Evolutionary conservation across 2,329 filamentous ascomycete species (phyloP).

Genomic region (Metarhizium rileyi): DNA sequence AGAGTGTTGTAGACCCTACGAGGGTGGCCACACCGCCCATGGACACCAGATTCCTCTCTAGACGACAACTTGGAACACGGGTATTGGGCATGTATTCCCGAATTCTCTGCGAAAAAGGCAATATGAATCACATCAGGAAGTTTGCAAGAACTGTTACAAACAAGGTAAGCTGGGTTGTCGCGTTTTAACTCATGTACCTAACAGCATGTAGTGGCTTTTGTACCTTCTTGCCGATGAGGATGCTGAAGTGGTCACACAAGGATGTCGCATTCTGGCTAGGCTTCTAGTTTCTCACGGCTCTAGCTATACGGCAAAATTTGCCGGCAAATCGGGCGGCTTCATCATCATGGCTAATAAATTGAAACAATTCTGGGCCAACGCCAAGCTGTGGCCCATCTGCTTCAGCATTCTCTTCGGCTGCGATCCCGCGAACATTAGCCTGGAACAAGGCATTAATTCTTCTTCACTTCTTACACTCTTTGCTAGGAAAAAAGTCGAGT

Average conservation of each 20-base stretch:
- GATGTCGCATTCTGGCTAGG: conserved; percentile 72
- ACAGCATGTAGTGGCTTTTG: conserved; percentile 62
- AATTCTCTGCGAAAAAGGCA: conserved; percentile 66
- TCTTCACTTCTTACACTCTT: conserved; percentile 68
- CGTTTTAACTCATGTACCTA: conserved; percentile 2
- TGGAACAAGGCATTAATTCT: conserved; percentile 64
- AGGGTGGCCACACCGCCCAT: conserved; percentile 19
- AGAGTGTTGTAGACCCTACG: conserved; percentile 26
- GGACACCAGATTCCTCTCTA: conserved; percentile 37
- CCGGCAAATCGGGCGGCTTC: conserved; percentile 76
- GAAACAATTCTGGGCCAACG: conserved; percentile 80
- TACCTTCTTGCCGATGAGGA: conserved; percentile 86
- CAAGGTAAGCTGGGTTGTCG: conserved; percentile 48
- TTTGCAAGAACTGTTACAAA: conserved; percentile 94
- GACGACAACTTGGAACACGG: conserved; percentile 62
- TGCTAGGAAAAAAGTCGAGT: conserved; percentile 54
- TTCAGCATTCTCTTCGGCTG: conserved; percentile 82
- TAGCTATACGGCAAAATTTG: conserved; percentile 76
- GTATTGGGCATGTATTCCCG: conserved; percentile 70
- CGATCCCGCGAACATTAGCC: conserved; percentile 66
- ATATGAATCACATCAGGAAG: conserved; percentile 61
- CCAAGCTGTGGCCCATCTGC: conserved; percentile 76
- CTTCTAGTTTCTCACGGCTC: conserved; percentile 75
- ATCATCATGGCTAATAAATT: conserved; percentile 73
- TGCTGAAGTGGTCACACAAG: conserved; percentile 69